A percentile compares a stretch with the other conserved stretches of the same genome.
These are phyloP conservation scores for Aureobasidium uvarum DNA, from an alignment of 2,329 filamentous ascomycete species.

Conservation along the genomic window DNA sequence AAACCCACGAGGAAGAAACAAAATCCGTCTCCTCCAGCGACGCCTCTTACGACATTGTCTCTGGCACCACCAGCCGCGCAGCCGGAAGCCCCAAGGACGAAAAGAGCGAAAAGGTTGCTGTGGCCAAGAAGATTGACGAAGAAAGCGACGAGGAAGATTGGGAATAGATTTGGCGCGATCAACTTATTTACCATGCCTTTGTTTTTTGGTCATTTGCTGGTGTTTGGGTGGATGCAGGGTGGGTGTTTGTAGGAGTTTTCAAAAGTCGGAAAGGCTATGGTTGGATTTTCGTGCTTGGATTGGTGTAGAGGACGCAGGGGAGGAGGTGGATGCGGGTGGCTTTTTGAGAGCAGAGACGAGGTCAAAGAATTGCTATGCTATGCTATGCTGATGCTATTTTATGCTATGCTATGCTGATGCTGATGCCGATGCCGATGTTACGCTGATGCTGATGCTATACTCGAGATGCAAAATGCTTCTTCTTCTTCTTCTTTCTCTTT, in stretches of 20 bases:
- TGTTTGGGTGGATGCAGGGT: too few relatives aligned
- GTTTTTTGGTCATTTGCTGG: too few relatives aligned
- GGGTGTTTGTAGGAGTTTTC: too few relatives aligned
- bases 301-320: neutral
- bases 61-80: slow-evolving; percentile 71
- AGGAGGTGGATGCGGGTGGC: neutral
- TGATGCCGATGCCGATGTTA: neutral
- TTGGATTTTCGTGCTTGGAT: neutral
- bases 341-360: neutral
- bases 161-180: slow-evolving; percentile 33
- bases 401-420: neutral
- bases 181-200: too few relatives aligned
- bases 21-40: slow-evolving; percentile 92
- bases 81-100: slow-evolving; percentile 63
- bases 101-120: too few relatives aligned
- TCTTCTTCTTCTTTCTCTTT: too few relatives aligned
- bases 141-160: slow-evolving; percentile 42
- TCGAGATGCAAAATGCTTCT: too few relatives aligned
- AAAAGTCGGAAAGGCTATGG: neutral
- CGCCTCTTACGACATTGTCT: slow-evolving; percentile 90
- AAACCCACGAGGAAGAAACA: slow-evolving; percentile 71
- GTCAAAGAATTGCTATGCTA: neutral
- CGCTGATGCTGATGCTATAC: too few relatives aligned
- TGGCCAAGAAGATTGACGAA: slow-evolving; percentile 30
- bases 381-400: neutral